Evolutionary conservation across 768 basidiomycete species (phyloP).

Genomic region (Panaeolus papilionaceus): DNA sequence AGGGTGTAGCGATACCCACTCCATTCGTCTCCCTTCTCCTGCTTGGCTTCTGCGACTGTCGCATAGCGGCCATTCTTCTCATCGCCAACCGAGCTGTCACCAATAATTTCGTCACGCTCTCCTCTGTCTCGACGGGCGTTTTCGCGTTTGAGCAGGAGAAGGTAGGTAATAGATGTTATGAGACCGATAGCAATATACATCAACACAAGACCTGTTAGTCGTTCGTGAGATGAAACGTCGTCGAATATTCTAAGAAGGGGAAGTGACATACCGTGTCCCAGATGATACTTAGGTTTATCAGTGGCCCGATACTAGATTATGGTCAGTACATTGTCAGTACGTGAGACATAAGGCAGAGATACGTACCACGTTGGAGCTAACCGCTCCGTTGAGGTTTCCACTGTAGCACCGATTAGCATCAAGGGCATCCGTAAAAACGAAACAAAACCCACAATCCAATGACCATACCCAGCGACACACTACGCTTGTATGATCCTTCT

Average conservation of each 20-base stretch:
- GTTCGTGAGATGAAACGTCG: background rate
- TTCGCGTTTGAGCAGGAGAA: conserved; percentile 56
- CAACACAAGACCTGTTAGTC: conserved; percentile 61
- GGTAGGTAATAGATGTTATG: conserved; percentile 48
- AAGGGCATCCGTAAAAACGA: background rate
- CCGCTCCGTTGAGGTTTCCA: conserved; percentile 75
- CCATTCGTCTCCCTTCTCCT: conserved; percentile 76
- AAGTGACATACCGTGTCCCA: conserved; percentile 32
- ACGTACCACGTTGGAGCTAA: conserved; percentile 73
- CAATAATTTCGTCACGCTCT: conserved; percentile 72
- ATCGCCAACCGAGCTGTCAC: conserved; percentile 42
- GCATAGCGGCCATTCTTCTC: conserved; percentile 63
- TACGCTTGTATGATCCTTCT: conserved; percentile 77
- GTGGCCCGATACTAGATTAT: conserved; percentile 57
- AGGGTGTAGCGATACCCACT: conserved; percentile 76
- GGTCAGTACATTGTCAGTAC: conserved; percentile 3
- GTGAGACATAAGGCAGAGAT: background rate
- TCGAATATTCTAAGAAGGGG: background rate
- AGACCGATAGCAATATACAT: conserved; percentile 75
- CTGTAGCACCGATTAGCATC: conserved; percentile 34
- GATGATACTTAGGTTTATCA: conserved; percentile 69
- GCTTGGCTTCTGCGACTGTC: conserved; percentile 67
- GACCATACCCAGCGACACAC: conserved; percentile 70
- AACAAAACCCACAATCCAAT: conserved; percentile 53
- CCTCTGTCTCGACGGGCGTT: conserved; percentile 72